Conservation (phyloP, 1,284 basidiomycete species). For the Marasmius fiardii region DNA sequence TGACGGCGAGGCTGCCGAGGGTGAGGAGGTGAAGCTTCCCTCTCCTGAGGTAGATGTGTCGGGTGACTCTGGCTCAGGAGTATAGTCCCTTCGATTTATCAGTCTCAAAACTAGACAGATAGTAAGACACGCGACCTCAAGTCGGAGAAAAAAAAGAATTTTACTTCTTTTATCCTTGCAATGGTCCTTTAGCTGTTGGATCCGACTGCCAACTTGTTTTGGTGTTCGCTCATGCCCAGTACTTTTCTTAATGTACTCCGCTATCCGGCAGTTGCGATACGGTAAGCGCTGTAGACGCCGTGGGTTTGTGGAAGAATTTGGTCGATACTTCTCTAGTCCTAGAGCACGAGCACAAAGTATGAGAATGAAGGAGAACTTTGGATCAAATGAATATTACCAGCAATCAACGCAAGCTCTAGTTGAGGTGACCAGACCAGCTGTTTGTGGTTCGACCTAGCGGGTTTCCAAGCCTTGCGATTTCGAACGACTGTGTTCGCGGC, state of each 20-base stretch:
- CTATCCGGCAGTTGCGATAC: conserved; percentile 52
- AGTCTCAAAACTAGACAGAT: background rate
- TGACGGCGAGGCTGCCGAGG: background rate
- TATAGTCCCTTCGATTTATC: background rate
- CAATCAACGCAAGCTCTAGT: conserved; percentile 50
- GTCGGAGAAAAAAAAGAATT: conserved; percentile 18
- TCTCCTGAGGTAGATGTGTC: background rate
- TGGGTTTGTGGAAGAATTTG: conserved; percentile 39
- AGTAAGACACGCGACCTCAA: background rate
- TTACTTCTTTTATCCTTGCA: conserved; percentile 46
- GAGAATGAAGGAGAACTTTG: background rate
- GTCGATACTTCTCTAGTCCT: conserved; percentile 50
- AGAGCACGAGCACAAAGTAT: conserved; percentile 4
- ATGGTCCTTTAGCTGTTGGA: conserved; percentile 56
- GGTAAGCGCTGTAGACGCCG: conserved; percentile 48
- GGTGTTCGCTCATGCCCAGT: conserved; percentile 49
- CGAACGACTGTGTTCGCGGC: conserved; percentile 35
- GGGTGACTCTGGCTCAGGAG: background rate
- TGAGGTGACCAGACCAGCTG: conserved; percentile 55
- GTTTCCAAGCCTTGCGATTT: conserved; percentile 55
- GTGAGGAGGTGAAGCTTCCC: background rate
- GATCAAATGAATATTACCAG: conserved; percentile 33
- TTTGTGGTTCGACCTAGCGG: conserved; percentile 44
- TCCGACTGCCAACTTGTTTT: conserved; percentile 57
- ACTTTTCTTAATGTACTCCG: conserved; percentile 44